Evolutionary conservation across 179 eudicot species (phyloP), one percentile per base, ranked within the genome.

Genomic region (Corrigiola litoralis): DNA sequence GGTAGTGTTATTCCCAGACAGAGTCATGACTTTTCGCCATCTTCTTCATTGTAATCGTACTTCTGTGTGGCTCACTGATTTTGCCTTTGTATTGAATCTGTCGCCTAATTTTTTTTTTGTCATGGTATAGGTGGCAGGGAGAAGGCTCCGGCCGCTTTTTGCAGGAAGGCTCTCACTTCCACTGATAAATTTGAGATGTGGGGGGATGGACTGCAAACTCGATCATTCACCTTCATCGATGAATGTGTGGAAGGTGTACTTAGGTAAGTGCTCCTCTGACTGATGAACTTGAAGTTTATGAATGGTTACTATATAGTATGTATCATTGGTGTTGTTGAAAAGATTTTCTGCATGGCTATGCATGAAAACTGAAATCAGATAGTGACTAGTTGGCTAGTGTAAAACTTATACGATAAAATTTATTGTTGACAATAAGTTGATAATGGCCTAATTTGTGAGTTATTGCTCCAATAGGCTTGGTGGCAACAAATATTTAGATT

Each of bases 241-340:
- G 98, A 92, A 76, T 92, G 98, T 69, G 98, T 92, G 48, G 95
- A 92, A 83, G 98, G 98, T 65, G 98, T 92, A 41, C 81, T 92
- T 6, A 81, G 98, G 98, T 92, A 75, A 67, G 73, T 49, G 1
- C 28, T 25, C 29, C 32, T 21, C 2, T 2, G 2, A 10, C 21
- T 11, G 32, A 46, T 31, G 23, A 44, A 29, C 66, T 44, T 11
- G 18, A 37, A 65, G 6, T 11, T 13, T 4, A 38, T 0, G 20
- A n/a, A 18, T 36, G 34, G 37, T 1, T 36, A 5, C n/a, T n/a
- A n/a, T n/a, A n/a, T n/a, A n/a, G n/a, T 14, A 4, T 12, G 24
- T 13, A 5, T 13, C 6, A 1, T 8, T 17, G 4, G 12, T 41
- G 52, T 8, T 23, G 37, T 2, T 40, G 37, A 51, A 38, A 4